Percentiles rank a stretch among this genome's conserved stretches.
These are phyloP conservation scores for Cytidiella melzeri DNA, from an alignment of 768 basidiomycete genomes.

Conservation along the genomic window DNA sequence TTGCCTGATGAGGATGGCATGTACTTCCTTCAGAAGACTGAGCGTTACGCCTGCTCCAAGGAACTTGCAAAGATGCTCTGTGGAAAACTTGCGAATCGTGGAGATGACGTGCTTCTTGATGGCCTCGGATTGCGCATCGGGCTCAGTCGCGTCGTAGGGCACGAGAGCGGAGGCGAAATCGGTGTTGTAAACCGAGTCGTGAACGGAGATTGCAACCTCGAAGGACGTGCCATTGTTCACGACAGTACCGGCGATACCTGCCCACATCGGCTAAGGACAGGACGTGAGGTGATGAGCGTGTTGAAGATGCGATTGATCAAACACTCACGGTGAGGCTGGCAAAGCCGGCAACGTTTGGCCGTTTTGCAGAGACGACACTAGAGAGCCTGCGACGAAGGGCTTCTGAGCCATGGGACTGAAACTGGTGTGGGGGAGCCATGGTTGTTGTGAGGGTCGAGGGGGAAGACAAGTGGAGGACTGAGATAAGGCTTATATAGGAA, in stretches of 20 bases:
- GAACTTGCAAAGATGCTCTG: slow-evolving; percentile 81
- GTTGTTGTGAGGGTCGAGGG: slow-evolving; percentile 22
- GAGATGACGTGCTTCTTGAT: slow-evolving; percentile 62
- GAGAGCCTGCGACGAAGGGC: slow-evolving; percentile 67
- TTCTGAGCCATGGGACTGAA: slow-evolving; percentile 59
- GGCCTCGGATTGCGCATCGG: slow-evolving; percentile 48
- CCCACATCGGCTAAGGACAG: slow-evolving; percentile 74
- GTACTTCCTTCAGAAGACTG: slow-evolving; percentile 61
- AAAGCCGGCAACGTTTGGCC: slow-evolving; percentile 51
- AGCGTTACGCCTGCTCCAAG: slow-evolving; percentile 77
- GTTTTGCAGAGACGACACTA: slow-evolving; percentile 40
- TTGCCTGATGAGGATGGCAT: slow-evolving; percentile 9
- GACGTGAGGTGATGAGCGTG: slow-evolving; percentile 8
- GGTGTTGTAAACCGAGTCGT: slow-evolving; percentile 81
- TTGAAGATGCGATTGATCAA: background rate
- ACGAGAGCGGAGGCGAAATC: slow-evolving; percentile 62
- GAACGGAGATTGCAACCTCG: slow-evolving; percentile 74
- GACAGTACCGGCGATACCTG: slow-evolving; percentile 62
- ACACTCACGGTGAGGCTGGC: slow-evolving; percentile 64
- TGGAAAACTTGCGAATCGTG: slow-evolving; percentile 64
- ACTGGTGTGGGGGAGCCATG: slow-evolving; percentile 50
- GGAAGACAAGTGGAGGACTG: slow-evolving; percentile 15
- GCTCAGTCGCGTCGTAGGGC: slow-evolving; percentile 43
- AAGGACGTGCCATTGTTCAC: slow-evolving; percentile 53
- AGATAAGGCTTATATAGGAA: slow-evolving; percentile 17